Percentiles rank a stretch among this genome's conserved stretches.
phyloP scores from a whole-genome alignment of 1,139 yeast genomes.

The Pichia sp. region DNA sequence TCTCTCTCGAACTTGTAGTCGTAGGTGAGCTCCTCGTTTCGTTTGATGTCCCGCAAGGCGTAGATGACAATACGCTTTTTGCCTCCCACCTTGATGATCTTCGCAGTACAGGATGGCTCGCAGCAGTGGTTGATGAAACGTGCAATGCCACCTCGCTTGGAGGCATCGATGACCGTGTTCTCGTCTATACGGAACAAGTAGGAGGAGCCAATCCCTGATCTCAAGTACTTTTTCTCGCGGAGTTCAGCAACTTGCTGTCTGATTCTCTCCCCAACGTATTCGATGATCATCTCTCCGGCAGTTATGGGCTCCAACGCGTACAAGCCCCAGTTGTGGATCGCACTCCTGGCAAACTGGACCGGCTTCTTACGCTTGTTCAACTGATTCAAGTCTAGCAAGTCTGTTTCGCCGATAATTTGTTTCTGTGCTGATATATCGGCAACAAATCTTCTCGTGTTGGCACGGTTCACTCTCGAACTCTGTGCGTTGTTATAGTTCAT shows the following conservation, averaged over 20 bases:
- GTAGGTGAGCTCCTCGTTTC: conserved; percentile 90
- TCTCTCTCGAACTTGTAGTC: conserved; percentile 95
- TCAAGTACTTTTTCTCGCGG: conserved; percentile 78
- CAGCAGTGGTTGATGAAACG: conserved; percentile 96
- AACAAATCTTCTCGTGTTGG: conserved; percentile 83
- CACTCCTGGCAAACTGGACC: conserved; percentile 91
- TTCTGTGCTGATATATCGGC: conserved; percentile 85
- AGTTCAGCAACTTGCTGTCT: conserved; percentile 94
- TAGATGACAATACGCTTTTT: conserved; percentile 91
- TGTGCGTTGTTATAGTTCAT: conserved; percentile 36
- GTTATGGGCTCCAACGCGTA: conserved; percentile 93
- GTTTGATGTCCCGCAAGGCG: conserved; percentile 82
- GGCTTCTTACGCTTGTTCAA: conserved; percentile 88
- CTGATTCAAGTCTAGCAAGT: conserved; percentile 69
- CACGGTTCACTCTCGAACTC: conserved; percentile 82
- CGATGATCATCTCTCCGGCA: conserved; percentile 95
- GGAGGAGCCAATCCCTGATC: conserved; percentile 93
- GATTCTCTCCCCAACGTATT: conserved; percentile 95
- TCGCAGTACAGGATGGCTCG: conserved; percentile 95
- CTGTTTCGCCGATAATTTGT: conserved; percentile 79
- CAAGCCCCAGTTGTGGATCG: conserved; percentile 97
- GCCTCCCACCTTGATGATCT: conserved; percentile 92
- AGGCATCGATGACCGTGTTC: conserved; percentile 93
- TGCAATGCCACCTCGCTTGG: conserved; percentile 95
- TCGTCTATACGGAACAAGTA: conserved; percentile 91